Evolutionary conservation across 2,329 filamentous ascomycete genomes (phyloP), one percentile per base, ranked within the genome.

Genomic region (Daldinia sp.): DNA sequence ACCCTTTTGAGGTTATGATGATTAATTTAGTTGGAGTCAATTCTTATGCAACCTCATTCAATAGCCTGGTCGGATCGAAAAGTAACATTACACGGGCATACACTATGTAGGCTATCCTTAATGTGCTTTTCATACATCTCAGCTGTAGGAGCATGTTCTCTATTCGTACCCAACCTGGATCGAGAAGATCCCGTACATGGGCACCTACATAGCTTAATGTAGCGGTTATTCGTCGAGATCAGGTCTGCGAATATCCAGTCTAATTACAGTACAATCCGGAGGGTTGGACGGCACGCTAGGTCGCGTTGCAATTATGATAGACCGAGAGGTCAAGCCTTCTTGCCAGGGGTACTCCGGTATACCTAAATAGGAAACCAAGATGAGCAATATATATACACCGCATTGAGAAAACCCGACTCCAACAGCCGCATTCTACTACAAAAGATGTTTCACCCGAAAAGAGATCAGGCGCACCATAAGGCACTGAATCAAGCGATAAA

Each of bases 311-410:
- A 50, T 37, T 37, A 27, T 23, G 41, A 45, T 49, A 15, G 47
- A 32, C 32, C 39, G 50, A 29, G 54, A 27, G 7, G 19, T 27
- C n/a, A 49, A 11, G 30, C 41, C 43, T 49, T 29, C 54, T 45
- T 30, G n/a, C n/a, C 19, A 48, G 49, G 29, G 34, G 43, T 50
- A 17, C 23, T 39, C 54, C 54, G 60, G 60, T 41, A 53, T 63
- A 35, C 60, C 60, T 35, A 37, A 63, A 63, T 8, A 21, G 49
- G 53, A 37, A 53, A 41, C n/a, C 13, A 27, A 30, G 30, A 15
- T 57, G 27, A 45, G 34, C 51, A 29, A 35, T 43, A 50, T 50
- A 35, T 19, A 19, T 2, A n/a, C n/a, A n/a, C n/a, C n/a, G 11
- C 10, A 23, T 23, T 17, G 17, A 35, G 47, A 11, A 21, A 32